Evolutionary conservation across 2,329 filamentous ascomycete genomes (phyloP), one percentile per base, ranked within the genome.

Genomic region (Exophiala mesophila): DNA sequence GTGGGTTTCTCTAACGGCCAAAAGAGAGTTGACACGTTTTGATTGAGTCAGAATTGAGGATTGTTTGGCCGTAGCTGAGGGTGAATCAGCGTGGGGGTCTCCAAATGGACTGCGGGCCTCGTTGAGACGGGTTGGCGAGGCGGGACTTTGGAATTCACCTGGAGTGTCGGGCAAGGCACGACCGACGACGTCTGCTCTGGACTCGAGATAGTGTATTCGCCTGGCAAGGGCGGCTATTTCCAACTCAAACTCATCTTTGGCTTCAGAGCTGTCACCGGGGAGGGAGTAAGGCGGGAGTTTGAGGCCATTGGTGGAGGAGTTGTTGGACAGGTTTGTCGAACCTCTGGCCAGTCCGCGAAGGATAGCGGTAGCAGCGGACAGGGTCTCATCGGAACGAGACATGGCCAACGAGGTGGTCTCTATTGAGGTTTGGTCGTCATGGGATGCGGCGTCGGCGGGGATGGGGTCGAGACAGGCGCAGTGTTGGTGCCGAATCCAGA

Each of bases 131-230:
- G 71, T 72, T 32, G 82, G 72, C 53, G 80, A 83, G 59, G 78
- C 77, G 55, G 74, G 71, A 37, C 74, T 77, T 20, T 50, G 47
- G 45, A 57, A 53, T 68, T 92, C 87, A 63, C 83, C 88, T 35
- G 88, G 87, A 7, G 87, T 92, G 59, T 89, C 83, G 56, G 88
- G 88, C 56, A 89, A 76, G 43, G 67, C 73, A 50, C 74, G 69
- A 52, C 74, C 73, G 45, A 75, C 64, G 44, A 76, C 70, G 59
- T 76, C 78, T 53, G 85, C 83, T 67, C 83, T 83, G 55, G 80
- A 79, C 71, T 97, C 89, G 55, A 97, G 78, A 53, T 82, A 80
- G 52, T 88, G 84, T 55, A 97, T 80, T 54, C 92, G 77, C 49
- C 81, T 70, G 46, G 83, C 78, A 51, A 97, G 77, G 42, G 85